These are phyloP conservation scores for Rosa chinensis DNA, from an alignment of 306 rosid species.

Conservation along the genomic window DNA sequence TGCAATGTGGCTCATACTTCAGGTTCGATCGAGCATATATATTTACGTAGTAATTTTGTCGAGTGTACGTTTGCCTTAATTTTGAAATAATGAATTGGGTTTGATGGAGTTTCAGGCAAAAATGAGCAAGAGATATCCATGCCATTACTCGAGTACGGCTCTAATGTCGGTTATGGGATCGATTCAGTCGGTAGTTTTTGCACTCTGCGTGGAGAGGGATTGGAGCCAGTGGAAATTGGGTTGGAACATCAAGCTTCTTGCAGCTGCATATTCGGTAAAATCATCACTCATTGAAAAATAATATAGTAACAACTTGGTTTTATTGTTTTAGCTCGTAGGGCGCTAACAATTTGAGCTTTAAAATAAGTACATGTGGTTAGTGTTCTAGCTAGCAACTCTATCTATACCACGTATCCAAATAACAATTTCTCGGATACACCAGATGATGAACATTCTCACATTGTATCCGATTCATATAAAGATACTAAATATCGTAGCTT, in stretches of 20 bases:
- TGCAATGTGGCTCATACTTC: constrained; percentile 37
- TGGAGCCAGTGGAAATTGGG: background rate
- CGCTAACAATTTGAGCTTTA: too few relatives aligned
- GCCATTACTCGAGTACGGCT: constrained; percentile 47
- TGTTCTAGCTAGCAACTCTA: too few relatives aligned
- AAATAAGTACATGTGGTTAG: too few relatives aligned
- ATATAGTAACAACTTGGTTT: too few relatives aligned
- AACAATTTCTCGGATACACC: too few relatives aligned
- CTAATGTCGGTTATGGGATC: constrained; percentile 50
- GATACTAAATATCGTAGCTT: too few relatives aligned
- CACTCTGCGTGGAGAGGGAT: background rate
- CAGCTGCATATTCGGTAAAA: background rate
- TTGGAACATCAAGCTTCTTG: background rate
- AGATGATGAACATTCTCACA: too few relatives aligned
- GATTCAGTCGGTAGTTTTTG: constrained; percentile 21
- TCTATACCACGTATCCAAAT: too few relatives aligned
- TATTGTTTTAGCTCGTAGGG: too few relatives aligned
- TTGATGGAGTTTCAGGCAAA: constrained; percentile 37
- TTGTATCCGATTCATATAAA: too few relatives aligned
- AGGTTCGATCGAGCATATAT: constrained; percentile 19
- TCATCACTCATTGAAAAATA: background rate
- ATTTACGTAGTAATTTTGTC: too few relatives aligned
- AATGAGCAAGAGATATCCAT: constrained; percentile 53
- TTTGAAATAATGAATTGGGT: background rate
- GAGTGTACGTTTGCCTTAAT: background rate